Conservation (phyloP, 148 eudicot genomes). For the Silene latifolia region DNA sequence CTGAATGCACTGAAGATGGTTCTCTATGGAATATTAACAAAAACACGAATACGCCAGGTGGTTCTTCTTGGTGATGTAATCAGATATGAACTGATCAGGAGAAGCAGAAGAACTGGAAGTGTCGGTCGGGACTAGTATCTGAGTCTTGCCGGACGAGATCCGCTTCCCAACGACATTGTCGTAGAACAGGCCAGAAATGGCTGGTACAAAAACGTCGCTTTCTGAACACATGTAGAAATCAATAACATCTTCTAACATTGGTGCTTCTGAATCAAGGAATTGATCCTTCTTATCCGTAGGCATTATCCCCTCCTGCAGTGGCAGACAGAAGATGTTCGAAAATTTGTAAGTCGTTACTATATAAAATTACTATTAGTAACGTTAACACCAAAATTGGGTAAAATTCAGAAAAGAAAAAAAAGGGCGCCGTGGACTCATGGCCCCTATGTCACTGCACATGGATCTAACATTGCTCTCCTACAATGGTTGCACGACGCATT, state of each 20-base stretch:
- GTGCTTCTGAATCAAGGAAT: conserved; percentile 56
- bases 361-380: no score
- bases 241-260: conserved; percentile 68
- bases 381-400: no score
- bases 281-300: conserved; percentile 70
- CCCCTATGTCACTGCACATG: no score
- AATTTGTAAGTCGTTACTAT: no score
- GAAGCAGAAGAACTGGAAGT: conserved; percentile 46
- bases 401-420: no score
- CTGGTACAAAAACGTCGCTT: conserved; percentile 89
- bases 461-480: no score
- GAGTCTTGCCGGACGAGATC: conserved; percentile 77
- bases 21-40: conserved; percentile 40
- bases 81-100: conserved; percentile 52
- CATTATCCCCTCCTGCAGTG: conserved; percentile 75
- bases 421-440: no score
- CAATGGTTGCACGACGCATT: no score
- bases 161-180: conserved; percentile 92
- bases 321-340: no score
- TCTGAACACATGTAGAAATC: conserved; percentile 78
- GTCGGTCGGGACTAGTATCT: conserved; percentile 82
- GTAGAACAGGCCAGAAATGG: conserved; percentile 85
- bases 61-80: conserved; percentile 70
- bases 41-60: conserved; percentile 93
- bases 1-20: background rate